A percentile compares a stretch with the other conserved stretches of the same genome.
These are phyloP conservation scores for Geosmithia putterillii DNA, from an alignment of 2,329 filamentous ascomycete species.

Conservation along the genomic window DNA sequence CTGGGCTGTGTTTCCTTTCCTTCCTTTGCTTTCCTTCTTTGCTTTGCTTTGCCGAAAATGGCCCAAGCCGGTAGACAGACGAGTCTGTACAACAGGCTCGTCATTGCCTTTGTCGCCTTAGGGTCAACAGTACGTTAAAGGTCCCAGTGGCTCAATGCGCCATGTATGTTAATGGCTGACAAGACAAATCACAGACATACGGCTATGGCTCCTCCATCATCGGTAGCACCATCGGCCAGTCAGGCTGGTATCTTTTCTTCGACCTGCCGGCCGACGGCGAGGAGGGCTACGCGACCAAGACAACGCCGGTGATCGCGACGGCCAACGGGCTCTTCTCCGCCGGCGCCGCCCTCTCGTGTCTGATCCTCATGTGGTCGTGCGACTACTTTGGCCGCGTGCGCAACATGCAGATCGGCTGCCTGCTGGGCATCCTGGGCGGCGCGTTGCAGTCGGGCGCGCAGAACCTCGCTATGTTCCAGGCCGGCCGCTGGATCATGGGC, in stretches of 20 bases:
- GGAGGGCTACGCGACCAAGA: conserved; percentile 29
- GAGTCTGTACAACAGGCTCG: conserved; percentile 18
- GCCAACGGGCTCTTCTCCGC: conserved; percentile 35
- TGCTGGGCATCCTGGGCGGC: conserved; percentile 29
- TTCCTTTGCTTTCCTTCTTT: not conserved
- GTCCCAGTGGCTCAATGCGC: not conserved
- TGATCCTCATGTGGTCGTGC: conserved; percentile 37
- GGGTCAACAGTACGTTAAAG: conserved; percentile 14
- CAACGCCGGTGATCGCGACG: conserved; percentile 32
- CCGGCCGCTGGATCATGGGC: conserved; percentile 31
- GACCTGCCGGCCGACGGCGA: conserved; percentile 27
- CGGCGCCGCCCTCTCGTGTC: conserved; percentile 30
- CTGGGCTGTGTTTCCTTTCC: too few species aligned
- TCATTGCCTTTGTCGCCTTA: conserved; percentile 20
- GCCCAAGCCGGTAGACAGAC: conserved; percentile 7
- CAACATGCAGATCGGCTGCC: conserved; percentile 32
- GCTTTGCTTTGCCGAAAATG: not conserved
- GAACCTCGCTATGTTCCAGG: conserved; percentile 25
- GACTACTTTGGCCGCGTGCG: conserved; percentile 27
- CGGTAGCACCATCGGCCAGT: conserved; percentile 37
- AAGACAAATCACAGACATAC: conserved; percentile 25
- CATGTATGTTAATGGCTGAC: too few species aligned
- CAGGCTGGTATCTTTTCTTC: conserved; percentile 38
- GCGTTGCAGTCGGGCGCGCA: conserved; percentile 31
- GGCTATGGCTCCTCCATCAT: conserved; percentile 38